Evolutionary conservation across 768 basidiomycete genomes (phyloP), one percentile per base, ranked within the genome.

Genomic region (Rhizopogon roseolus): DNA sequence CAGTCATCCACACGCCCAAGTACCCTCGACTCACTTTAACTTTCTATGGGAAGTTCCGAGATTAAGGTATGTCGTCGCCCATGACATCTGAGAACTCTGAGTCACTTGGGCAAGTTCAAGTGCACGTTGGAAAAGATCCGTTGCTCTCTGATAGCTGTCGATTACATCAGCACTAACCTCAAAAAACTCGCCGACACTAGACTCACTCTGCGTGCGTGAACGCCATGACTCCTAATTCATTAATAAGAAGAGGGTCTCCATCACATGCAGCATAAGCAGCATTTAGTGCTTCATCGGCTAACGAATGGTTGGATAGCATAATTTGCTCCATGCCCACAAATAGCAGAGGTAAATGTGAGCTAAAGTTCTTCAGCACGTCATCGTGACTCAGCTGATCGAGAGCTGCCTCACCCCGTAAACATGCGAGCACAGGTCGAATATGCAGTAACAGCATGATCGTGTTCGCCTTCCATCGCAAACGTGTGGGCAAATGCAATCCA

Each of bases 301-400:
- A 76, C 22, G 70, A 65, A 58, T 83, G 78, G 57, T 98, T 93
- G 28, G 87, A 89, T 6, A 99, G 76, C 64, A 88, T 86, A 37
- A 99, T 90, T 60, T 98, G 91, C 69, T 99, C 96, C 95, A 98
- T 98, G 6, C 96, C 97, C 43, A 98, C 92, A 65, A 94, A 98
- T 71, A 95, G 83, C 41, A 97, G 75, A 1, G 97, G 95, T 4
- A 99, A 73, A 71, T 99, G 96, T 3, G 94, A 94, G n/a, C 95
- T 96, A 62, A 19, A 44, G 5, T 29, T n/a, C n/a, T 50, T 64
- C n/a, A 61, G 50, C 43, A 46, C 5, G 27, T n/a, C 25, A 28
- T 41, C 45, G 14, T 6, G 16, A 28, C 14, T 28, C 16, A 27
- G 41, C 6, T 25, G 46, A 48, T 48, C 34, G 32, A n/a, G 49